Evolutionary conservation across 208 protist genomes (phyloP).

Genomic region (Trypanosoma brucei): DNA sequence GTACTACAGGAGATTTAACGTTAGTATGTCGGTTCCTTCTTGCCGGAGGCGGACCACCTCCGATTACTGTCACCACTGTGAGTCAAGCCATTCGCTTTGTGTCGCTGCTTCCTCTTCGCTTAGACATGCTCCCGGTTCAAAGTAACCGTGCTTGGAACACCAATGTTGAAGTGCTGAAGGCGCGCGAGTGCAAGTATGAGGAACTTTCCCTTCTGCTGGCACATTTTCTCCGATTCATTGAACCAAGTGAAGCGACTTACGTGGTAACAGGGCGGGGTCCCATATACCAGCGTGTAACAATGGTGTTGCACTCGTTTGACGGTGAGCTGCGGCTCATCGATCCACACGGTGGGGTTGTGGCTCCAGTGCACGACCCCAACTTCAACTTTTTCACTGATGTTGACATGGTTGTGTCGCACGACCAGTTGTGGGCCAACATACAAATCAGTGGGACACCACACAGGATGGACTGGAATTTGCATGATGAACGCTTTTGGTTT

Average conservation of each 20-base stretch:
- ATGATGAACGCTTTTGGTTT: conserved; percentile 52
- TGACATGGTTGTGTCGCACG: conserved; percentile 64
- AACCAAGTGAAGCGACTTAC: conserved; percentile 47
- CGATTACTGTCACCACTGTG: conserved; percentile 39
- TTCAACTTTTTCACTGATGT: conserved; percentile 60
- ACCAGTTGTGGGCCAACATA: conserved; percentile 79
- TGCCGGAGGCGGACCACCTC: conserved; percentile 53
- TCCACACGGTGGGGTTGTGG: conserved; percentile 49
- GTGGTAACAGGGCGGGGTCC: conserved; percentile 52
- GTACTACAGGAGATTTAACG: conserved; percentile 65
- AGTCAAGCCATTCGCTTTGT: conserved; percentile 79
- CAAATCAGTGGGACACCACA: conserved; percentile 73
- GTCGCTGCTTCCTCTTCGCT: conserved; percentile 55
- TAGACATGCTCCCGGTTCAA: conserved; percentile 56
- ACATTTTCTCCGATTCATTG: conserved; percentile 68
- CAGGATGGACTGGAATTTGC: conserved; percentile 76
- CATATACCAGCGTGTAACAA: conserved; percentile 51
- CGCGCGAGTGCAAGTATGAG: conserved; percentile 63
- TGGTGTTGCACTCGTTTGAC: conserved; percentile 63
- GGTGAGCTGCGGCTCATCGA: conserved; percentile 68
- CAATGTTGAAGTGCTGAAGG: conserved; percentile 63
- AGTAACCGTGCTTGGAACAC: conserved; percentile 73
- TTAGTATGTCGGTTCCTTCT: conserved; percentile 72
- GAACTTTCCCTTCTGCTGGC: conserved; percentile 75
- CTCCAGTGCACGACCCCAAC: conserved; percentile 41